Conservation (phyloP, 257 asterid genomes). For the Eucommia ulmoides region DNA sequence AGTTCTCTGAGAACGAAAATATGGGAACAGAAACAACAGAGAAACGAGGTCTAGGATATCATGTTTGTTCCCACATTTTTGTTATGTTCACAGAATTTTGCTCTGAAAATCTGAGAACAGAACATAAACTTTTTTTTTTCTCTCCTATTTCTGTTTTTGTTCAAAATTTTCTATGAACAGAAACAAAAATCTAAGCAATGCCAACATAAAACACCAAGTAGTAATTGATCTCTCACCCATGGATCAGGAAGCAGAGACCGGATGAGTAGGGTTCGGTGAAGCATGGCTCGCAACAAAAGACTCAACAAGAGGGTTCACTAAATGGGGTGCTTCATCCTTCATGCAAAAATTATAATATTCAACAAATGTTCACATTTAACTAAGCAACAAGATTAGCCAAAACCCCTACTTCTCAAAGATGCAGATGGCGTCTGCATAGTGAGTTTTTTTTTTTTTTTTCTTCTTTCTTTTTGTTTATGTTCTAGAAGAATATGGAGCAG, state of each 20-base stretch:
- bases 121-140: too few relatives aligned
- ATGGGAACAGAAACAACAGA: too few relatives aligned
- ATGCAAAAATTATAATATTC: not conserved
- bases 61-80: too few relatives aligned
- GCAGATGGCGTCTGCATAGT: too few relatives aligned
- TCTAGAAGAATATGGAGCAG: too few relatives aligned
- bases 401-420: not conserved
- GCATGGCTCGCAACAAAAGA: conserved; percentile 69
- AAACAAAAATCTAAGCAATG: not conserved
- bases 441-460: too few relatives aligned
- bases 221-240: not conserved
- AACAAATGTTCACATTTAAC: not conserved
- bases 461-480: too few relatives aligned
- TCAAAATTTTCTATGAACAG: too few relatives aligned
- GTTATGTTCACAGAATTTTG: too few relatives aligned
- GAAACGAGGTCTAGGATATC: too few relatives aligned
- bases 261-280: conserved; percentile 3
- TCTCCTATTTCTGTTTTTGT: too few relatives aligned
- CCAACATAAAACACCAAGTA: not conserved
- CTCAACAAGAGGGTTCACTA: conserved; percentile 57
- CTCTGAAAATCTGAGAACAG: not conserved
- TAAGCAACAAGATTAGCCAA: not conserved
- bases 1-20: too few relatives aligned
- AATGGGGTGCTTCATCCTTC: conserved; percentile 89
- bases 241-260: conserved; percentile 14